Percentiles rank a stretch among this genome's conserved stretches.
phyloP scores from a whole-genome alignment of 176 grass and related monocot species.

The Oryza brachyantha region DNA sequence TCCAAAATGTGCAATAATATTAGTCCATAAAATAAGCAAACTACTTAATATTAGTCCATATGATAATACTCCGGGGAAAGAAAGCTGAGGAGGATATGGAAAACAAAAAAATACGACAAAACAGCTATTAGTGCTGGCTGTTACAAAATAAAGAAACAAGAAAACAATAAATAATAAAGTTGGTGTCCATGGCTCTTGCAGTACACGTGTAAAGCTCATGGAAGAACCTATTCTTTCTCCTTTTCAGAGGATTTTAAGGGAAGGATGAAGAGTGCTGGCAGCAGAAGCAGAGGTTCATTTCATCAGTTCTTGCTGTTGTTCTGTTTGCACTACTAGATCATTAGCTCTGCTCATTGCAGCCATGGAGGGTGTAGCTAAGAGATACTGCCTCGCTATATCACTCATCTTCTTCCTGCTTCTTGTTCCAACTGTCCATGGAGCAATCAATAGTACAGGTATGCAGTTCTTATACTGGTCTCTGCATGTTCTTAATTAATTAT shows the following conservation, averaged over 20 bases:
- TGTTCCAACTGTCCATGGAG: slow-evolving; percentile 15
- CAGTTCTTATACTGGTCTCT: background rate
- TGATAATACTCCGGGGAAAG: background rate
- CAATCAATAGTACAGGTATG: slow-evolving; percentile 1
- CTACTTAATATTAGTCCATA: no score
- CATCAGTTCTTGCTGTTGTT: background rate
- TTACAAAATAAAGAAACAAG: slow-evolving; percentile 14
- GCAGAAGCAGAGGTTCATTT: background rate
- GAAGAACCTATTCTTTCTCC: slow-evolving; percentile 19
- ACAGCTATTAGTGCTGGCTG: slow-evolving; percentile 26
- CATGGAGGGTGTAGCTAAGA: slow-evolving; percentile 18
- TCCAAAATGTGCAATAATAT: slow-evolving; percentile 24
- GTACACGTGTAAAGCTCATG: slow-evolving; percentile 25
- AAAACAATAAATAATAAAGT: background rate
- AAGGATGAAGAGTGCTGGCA: background rate
- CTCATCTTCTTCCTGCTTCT: slow-evolving; percentile 23
- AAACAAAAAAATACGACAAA: background rate
- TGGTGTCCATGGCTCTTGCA: slow-evolving; percentile 3
- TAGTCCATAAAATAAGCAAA: no score
- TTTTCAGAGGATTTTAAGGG: slow-evolving; percentile 14
- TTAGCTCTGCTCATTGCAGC: background rate
- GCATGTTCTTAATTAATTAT: background rate
- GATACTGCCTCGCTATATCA: background rate
- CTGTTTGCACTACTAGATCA: background rate
- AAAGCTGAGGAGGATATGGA: background rate